Conservation (phyloP, 805 yeast genomes). For the Lachancea quebecensis region DNA sequence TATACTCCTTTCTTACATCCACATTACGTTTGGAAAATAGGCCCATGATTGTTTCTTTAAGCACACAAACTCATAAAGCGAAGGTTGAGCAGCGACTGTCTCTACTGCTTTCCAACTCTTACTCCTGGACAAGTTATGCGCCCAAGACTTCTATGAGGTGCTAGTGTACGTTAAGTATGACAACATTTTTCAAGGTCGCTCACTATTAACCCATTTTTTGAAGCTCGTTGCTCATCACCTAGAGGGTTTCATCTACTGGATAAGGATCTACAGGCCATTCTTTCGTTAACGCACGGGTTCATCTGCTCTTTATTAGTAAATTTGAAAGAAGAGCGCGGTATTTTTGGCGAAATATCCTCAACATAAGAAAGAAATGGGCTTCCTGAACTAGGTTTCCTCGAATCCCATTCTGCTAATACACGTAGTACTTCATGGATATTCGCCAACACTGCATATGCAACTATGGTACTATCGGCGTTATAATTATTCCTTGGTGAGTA, state of each 20-base stretch:
- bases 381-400: neutral
- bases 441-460: conserved; percentile 14
- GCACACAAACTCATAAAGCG: too few species aligned
- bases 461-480: conserved; percentile 9
- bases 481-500: conserved; percentile 19
- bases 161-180: too few species aligned
- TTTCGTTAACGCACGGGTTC: too few species aligned
- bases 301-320: neutral
- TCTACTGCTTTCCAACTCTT: too few species aligned
- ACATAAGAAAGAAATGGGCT: neutral
- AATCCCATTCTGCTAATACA: conserved; percentile 10
- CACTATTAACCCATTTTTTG: too few species aligned
- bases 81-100: too few species aligned
- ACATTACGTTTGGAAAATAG: neutral
- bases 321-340: neutral
- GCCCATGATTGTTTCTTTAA: neutral
- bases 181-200: too few species aligned
- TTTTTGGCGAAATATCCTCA: conserved; percentile 6
- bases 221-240: too few species aligned
- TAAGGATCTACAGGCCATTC: too few species aligned
- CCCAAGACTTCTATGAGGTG: too few species aligned
- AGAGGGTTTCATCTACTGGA: too few species aligned
- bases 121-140: too few species aligned
- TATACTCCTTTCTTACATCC: neutral
- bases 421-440: conserved; percentile 11